Evolutionary conservation across 208 protist species (phyloP).

Genomic region (Trypanosoma brucei): DNA sequence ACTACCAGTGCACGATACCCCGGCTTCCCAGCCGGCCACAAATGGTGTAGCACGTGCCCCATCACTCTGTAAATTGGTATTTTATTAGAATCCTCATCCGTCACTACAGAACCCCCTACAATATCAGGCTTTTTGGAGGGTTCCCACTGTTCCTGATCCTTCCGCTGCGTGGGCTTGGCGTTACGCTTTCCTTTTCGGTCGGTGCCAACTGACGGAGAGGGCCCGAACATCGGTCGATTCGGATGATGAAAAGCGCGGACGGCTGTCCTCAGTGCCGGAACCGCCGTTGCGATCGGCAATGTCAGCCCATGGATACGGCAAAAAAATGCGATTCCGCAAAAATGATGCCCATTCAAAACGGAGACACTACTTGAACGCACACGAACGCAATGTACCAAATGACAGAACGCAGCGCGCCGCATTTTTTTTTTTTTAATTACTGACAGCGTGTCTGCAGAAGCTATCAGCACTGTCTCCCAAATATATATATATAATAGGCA

Average conservation of each 20-base stretch:
- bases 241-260: too few species aligned
- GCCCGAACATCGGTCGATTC: too few species aligned
- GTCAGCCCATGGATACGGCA: too few species aligned
- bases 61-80: slow-evolving; percentile 78
- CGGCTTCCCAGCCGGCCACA: slow-evolving; percentile 73
- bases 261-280: too few species aligned
- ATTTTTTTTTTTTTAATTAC: not conserved
- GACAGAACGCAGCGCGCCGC: slow-evolving; percentile 1
- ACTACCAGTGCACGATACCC: slow-evolving; percentile 69
- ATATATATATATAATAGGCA: too few species aligned
- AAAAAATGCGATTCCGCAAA: too few species aligned
- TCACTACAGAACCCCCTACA: slow-evolving; percentile 3
- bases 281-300: too few species aligned
- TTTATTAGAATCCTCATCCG: not conserved
- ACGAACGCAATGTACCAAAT: not conserved
- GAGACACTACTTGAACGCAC: not conserved
- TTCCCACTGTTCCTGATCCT: not conserved
- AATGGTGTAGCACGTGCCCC: slow-evolving; percentile 62
- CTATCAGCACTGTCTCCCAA: too few species aligned
- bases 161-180: too few species aligned
- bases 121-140: not conserved
- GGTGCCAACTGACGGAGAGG: too few species aligned
- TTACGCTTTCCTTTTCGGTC: too few species aligned
- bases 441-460: too few species aligned
- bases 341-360: not conserved